These are phyloP conservation scores for Geoglossum cookeanum DNA, from an alignment of 2,329 filamentous ascomycete genomes.

Conservation along the genomic window DNA sequence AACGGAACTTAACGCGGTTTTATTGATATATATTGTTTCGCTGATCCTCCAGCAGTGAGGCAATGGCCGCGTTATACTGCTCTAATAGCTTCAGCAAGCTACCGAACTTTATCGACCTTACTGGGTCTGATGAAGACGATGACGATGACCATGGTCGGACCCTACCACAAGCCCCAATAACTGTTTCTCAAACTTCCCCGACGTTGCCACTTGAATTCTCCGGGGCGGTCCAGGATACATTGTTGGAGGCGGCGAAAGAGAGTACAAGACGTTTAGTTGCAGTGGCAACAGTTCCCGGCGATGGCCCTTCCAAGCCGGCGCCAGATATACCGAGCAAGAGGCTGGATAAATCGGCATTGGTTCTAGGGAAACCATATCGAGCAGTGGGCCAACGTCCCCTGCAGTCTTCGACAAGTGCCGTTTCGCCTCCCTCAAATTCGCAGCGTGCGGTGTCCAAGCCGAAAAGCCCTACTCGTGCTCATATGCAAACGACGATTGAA, in stretches of 20 bases:
- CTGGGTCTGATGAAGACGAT: background rate
- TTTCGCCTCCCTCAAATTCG: background rate
- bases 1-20: background rate
- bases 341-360: background rate
- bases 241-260: background rate
- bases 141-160: background rate
- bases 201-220: background rate
- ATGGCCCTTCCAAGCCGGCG: background rate
- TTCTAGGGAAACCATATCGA: background rate
- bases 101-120: slow-evolving; percentile 1
- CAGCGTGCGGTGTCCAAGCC: background rate
- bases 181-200: background rate
- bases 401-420: too few species aligned
- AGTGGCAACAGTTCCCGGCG: background rate
- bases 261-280: background rate
- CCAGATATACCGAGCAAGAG: background rate
- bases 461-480: background rate
- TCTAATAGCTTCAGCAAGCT: background rate
- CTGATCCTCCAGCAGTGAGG: background rate
- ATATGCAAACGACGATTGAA: background rate
- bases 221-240: background rate
- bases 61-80: background rate
- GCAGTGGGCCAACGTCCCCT: too few species aligned
- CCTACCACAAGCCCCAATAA: background rate
- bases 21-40: background rate